These are phyloP conservation scores for Pseudohyphozyma bogoriensis DNA, from an alignment of 768 basidiomycete species.

Conservation along the genomic window DNA sequence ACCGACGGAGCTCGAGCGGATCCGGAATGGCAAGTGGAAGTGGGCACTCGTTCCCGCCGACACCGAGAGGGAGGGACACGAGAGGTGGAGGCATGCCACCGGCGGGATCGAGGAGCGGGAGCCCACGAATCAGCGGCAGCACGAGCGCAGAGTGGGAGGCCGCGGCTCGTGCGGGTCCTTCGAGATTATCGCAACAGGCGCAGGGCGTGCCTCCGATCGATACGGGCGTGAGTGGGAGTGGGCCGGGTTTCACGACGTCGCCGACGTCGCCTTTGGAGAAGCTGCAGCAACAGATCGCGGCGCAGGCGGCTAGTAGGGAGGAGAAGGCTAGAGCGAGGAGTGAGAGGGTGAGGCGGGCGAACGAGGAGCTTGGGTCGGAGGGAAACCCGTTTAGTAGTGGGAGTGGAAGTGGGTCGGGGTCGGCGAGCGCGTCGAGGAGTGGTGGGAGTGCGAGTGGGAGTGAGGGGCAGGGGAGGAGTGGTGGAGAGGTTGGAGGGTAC, in stretches of 20 bases:
- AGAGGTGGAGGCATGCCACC: no score
- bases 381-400: no score
- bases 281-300: conserved; percentile 17
- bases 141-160: no score
- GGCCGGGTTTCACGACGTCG: background rate
- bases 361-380: background rate
- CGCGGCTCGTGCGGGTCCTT: background rate
- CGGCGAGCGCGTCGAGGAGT: background rate
- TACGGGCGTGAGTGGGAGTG: background rate
- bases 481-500: background rate
- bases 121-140: no score
- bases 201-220: background rate
- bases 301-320: conserved; percentile 10
- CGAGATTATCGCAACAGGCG: background rate
- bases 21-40: no score
- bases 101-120: no score
- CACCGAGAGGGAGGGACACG: no score
- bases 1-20: no score
- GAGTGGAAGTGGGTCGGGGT: no score
- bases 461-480: background rate
- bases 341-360: background rate
- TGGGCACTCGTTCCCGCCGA: no score
- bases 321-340: background rate
- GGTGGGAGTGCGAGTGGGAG: background rate
- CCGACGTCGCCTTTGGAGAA: conserved; percentile 25